phyloP scores from a whole-genome alignment of 2,329 filamentous ascomycete species.

The Cytospora piceicola region DNA sequence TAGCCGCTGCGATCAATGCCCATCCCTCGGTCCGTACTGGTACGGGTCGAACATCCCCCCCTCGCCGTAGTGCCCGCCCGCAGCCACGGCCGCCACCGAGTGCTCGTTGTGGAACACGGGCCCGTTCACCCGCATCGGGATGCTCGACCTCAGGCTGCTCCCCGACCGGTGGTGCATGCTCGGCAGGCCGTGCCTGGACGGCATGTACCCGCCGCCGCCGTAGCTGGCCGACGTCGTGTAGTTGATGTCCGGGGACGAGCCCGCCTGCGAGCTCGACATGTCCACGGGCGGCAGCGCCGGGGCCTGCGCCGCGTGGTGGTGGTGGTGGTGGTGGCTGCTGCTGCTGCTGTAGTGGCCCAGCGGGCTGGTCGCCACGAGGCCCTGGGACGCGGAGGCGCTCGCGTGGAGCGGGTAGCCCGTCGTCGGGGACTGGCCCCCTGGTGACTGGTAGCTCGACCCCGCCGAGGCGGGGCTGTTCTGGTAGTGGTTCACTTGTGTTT shows the following conservation, averaged over 20 bases:
- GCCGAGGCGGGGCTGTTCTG: constrained; percentile 28
- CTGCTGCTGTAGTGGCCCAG: constrained; percentile 27
- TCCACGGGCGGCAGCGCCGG: constrained; percentile 26
- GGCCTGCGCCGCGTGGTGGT: constrained; percentile 21
- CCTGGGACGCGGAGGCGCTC: constrained; percentile 16
- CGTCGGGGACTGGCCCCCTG: constrained; percentile 27
- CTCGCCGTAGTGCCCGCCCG: constrained; percentile 24
- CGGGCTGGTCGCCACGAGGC: constrained; percentile 26
- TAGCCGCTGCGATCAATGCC: constrained; percentile 16
- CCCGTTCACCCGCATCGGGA: constrained; percentile 25
- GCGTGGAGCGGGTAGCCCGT: constrained; percentile 26
- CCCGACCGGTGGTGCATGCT: constrained; percentile 25
- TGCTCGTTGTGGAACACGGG: constrained; percentile 23
- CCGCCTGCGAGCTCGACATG: constrained; percentile 24
- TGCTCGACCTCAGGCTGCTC: constrained; percentile 18
- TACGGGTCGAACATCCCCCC: constrained; percentile 27
- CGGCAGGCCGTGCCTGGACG: constrained; percentile 24
- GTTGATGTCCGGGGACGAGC: constrained; percentile 28
- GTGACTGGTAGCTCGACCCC: constrained; percentile 30
- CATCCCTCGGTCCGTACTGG: constrained; percentile 25
- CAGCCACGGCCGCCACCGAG: constrained; percentile 10
- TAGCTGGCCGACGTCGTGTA: constrained; percentile 29
- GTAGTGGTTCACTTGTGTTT: constrained; percentile 26
- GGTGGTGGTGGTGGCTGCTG: no score
- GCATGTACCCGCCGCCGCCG: constrained; percentile 24